These are phyloP conservation scores for Irpex sp. DNA, from an alignment of 1,284 basidiomycete species.

Conservation along the genomic window DNA sequence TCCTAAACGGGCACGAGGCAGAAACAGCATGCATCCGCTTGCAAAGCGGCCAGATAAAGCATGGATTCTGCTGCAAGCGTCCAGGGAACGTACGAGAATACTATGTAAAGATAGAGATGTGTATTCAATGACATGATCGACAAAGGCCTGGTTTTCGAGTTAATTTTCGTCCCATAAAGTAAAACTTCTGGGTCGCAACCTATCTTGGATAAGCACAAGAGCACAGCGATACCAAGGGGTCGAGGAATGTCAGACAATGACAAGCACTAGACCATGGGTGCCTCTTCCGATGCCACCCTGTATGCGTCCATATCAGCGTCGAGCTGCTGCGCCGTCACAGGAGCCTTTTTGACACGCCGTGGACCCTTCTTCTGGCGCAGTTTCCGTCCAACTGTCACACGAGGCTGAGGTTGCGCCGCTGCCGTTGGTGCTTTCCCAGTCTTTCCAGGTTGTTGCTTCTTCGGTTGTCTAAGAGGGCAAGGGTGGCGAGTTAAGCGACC, in stretches of 20 bases:
- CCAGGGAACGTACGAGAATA: too few relatives aligned
- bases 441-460: slow-evolving; percentile 4
- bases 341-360: slow-evolving; percentile 55
- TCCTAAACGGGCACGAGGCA: not conserved
- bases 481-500: not conserved
- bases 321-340: slow-evolving; percentile 43
- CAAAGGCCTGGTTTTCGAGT: too few relatives aligned
- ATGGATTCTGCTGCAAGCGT: too few relatives aligned
- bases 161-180: too few relatives aligned
- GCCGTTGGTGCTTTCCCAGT: not conserved
- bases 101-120: too few relatives aligned
- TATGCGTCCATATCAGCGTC: slow-evolving; percentile 77
- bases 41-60: too few relatives aligned
- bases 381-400: slow-evolving; percentile 25
- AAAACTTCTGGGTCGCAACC: too few relatives aligned
- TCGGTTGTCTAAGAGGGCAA: slow-evolving; percentile 11
- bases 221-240: too few relatives aligned
- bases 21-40: too few relatives aligned
- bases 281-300: slow-evolving; percentile 31
- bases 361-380: slow-evolving; percentile 59
- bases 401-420: slow-evolving; percentile 4
- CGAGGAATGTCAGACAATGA: not conserved
- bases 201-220: too few relatives aligned
- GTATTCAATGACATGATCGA: too few relatives aligned
- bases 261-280: not conserved